Conservation (phyloP, 805 yeast genomes). For the Teunomyces stri region DNA sequence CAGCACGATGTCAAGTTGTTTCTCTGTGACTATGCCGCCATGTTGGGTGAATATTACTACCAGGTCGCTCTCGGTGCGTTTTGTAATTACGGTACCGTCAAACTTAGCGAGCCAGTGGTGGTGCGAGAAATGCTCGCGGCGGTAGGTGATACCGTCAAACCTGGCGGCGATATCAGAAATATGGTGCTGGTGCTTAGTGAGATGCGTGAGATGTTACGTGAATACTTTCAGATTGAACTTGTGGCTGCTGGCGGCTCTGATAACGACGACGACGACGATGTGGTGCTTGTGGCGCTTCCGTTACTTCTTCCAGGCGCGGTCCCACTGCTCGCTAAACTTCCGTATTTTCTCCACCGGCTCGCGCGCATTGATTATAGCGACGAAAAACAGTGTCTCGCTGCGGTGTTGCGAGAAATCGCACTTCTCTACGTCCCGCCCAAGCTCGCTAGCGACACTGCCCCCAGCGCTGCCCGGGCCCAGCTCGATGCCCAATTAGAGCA, state of each 20-base stretch:
- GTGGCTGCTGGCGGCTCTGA: conserved; percentile 18
- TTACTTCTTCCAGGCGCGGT: conserved; percentile 59
- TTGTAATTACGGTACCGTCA: conserved; percentile 67
- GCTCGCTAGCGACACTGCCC: conserved; percentile 13
- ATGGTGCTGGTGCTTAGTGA: conserved; percentile 9
- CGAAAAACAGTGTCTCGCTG: conserved; percentile 68
- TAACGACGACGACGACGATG: conserved; percentile 16
- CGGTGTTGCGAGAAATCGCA: conserved; percentile 66
- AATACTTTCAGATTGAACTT: conserved; percentile 66
- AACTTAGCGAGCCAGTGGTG: conserved; percentile 20
- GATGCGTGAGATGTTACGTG: conserved; percentile 77
- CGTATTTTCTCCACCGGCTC: conserved; percentile 62
- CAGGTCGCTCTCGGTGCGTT: conserved; percentile 78
- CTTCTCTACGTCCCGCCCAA: conserved; percentile 68
- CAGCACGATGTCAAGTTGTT: conserved; percentile 79
- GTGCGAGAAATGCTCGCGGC: conserved; percentile 32
- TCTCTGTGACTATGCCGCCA: conserved; percentile 75
- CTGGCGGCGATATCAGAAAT: neutral
- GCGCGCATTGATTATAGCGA: conserved; percentile 58
- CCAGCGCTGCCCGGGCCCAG: conserved; percentile 12
- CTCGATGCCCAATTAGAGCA: conserved; percentile 47
- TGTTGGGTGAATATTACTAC: conserved; percentile 69
- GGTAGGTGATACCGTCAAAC: neutral
- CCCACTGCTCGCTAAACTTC: conserved; percentile 64
- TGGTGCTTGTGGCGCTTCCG: conserved; percentile 56